Evolutionary conservation across 768 basidiomycete species (phyloP), one percentile per base, ranked within the genome.

Genomic region (Chalciporus piperatus): DNA sequence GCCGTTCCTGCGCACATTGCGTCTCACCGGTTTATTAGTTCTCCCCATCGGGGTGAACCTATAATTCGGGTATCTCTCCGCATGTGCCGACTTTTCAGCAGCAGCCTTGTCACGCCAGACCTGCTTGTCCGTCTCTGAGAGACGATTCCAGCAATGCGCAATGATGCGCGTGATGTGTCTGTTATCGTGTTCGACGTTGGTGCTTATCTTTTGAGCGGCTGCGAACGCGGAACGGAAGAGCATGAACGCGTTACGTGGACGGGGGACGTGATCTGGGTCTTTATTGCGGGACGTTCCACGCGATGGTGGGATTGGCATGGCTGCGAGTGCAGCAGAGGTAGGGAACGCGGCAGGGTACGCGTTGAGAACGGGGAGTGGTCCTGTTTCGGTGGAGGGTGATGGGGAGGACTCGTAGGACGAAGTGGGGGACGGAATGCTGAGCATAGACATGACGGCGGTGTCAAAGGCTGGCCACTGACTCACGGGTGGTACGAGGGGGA

Each of bases 221-320:
- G 80, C 78, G 45, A 85, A 82, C 49, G 77, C 80, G 22, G 80
- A 84, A 19, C 83, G 76, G 64, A 79, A 85, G 63, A 84, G 76
- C 74, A 85, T 75, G 61, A 76, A 75, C 37, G 74, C 75, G 55
- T 75, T 76, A 3, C 72, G 57, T 1, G 71, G 71, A 38, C 71
- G 72, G 12, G 71, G 71, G 16, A 72, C 60, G 57, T 72, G 70
- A 72, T 82, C 52, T 69, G 77, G 56, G 72, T 65, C 40, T 35
- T 62, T 65, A 51, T 68, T 69, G 3, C 67, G 64, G 6, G 67
- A 52, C 1, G 65, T 56, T 2, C 47, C 28, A 45, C 67, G 69
- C 1, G 67, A 60, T 16, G 58, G 65, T 41, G 67, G 66, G 4
- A 70, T 57, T 3, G 68, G 62, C 62, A 68, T 70, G 37, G 52